Base-by-base conservation (phyloP, 768 basidiomycete genomes). In the Daedaleopsis sinensis region DNA sequence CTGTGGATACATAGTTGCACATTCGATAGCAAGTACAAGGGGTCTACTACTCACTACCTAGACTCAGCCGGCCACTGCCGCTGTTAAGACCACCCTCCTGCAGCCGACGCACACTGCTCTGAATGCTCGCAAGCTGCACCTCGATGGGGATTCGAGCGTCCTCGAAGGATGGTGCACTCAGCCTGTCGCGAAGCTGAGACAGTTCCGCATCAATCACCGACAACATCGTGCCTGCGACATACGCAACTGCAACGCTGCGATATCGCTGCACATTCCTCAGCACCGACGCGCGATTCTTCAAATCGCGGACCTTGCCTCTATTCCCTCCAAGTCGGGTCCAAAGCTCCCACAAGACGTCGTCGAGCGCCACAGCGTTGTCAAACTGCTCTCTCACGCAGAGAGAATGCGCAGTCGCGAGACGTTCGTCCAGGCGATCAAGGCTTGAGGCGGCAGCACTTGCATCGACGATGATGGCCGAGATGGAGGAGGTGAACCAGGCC, bases 291-390 rank as follows among this genome's bases (percentile, higher is more conserved):
- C 88, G 81, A 19, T 76, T 67, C 18, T 85, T 76, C 61, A 82
- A 82, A 23, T 78, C 78, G 18, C 75, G 77, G 58, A 89, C 66
- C 52, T 73, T 68, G 36, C 72, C 76, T 48, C 69, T 73, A 67
- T 92, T 90, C 1, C 86, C 83, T 0, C 90, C 91, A 1, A 91
- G 70, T 23, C 57, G 78, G 2, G 89, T 88, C 91, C 90, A 93
- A 9, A 93, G 77, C 18, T 84, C 75, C 5, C 81, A 80, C 27
- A 93, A 81, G 7, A 91, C 72, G 38, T 88, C 78, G 0, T 78
- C 76, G 60, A 78, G 79, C 48, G 79, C 84, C 0, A 68, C 56
- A 1, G 77, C 72, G 13, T 85, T 69, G 21, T 77, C 66, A 0
- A 68, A 70, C 56, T 85, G 82, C 68, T 93, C 91, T 27, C 83